Conservation (phyloP, 768 basidiomycete species). For the Tricholoma sp. region DNA sequence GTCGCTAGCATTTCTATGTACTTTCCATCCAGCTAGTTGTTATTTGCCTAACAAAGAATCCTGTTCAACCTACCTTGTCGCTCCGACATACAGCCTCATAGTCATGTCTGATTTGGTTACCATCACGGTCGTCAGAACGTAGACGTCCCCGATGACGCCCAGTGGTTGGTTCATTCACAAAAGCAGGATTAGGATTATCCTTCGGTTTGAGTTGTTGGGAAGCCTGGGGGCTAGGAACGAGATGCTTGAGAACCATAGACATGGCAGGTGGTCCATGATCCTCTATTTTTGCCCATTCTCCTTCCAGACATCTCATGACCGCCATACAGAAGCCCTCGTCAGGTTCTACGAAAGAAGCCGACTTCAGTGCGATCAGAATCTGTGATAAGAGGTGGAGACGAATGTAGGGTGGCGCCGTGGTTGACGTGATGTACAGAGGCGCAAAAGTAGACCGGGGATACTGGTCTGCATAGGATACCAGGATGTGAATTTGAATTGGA, state of each 20-base stretch:
- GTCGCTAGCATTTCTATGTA: slow-evolving; percentile 53
- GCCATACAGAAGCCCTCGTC: slow-evolving; percentile 74
- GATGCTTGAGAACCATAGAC: slow-evolving; percentile 55
- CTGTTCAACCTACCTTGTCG: slow-evolving; percentile 26
- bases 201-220: neutral
- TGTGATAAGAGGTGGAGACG: slow-evolving; percentile 75
- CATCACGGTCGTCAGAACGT: slow-evolving; percentile 37
- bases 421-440: slow-evolving; percentile 72
- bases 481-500: slow-evolving; percentile 61
- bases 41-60: neutral
- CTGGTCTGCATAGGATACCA: slow-evolving; percentile 43
- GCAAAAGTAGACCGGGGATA: slow-evolving; percentile 46
- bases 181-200: neutral
- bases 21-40: slow-evolving; percentile 10
- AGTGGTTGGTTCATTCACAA: neutral
- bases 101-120: slow-evolving; percentile 44
- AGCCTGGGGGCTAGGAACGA: slow-evolving; percentile 35
- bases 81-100: slow-evolving; percentile 43
- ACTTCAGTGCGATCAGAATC: slow-evolving; percentile 53
- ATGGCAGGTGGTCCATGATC: slow-evolving; percentile 74
- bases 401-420: slow-evolving; percentile 69
- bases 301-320: slow-evolving; percentile 65
- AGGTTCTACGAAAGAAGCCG: slow-evolving; percentile 49
- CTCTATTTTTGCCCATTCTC: slow-evolving; percentile 61
- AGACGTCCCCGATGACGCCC: neutral